These are phyloP conservation scores for Parasitella parasitica DNA, from an alignment of 371 early-diverging fungal genomes.

Conservation along the genomic window DNA sequence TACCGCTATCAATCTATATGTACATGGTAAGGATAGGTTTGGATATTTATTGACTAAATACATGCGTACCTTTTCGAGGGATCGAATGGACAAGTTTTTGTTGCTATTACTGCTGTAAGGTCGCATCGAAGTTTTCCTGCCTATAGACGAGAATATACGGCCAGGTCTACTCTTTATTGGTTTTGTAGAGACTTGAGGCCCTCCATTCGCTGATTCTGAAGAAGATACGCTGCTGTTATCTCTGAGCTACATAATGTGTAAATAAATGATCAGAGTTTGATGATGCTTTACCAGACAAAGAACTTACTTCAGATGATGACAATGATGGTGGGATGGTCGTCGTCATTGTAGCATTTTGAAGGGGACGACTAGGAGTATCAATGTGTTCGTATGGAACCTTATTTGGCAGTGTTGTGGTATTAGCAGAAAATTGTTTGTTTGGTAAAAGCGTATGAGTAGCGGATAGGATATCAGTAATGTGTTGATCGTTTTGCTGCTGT, in stretches of 20 bases:
- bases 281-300: neutral
- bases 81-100: conserved; percentile 16
- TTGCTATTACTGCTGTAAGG: conserved; percentile 18
- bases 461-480: conserved; percentile 35
- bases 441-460: conserved; percentile 39
- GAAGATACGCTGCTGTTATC: conserved; percentile 20
- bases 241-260: conserved; percentile 1
- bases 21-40: too few species aligned
- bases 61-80: conserved; percentile 29
- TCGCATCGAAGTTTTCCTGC: conserved; percentile 26
- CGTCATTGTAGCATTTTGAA: neutral
- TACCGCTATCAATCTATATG: conserved; percentile 2
- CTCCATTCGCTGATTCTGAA: conserved; percentile 13
- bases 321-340: neutral
- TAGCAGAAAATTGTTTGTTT: conserved; percentile 14
- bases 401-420: neutral
- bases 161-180: conserved; percentile 12
- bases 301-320: conserved; percentile 5
- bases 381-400: conserved; percentile 36
- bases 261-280: too few species aligned
- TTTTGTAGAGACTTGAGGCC: neutral
- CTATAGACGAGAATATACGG: conserved; percentile 28
- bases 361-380: conserved; percentile 39
- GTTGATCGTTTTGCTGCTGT: neutral
- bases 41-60: too few species aligned